Percentiles rank a stretch among this genome's conserved stretches.
Conservation (phyloP, 768 basidiomycete genomes). For the Phaeotremella fagi region DNA sequence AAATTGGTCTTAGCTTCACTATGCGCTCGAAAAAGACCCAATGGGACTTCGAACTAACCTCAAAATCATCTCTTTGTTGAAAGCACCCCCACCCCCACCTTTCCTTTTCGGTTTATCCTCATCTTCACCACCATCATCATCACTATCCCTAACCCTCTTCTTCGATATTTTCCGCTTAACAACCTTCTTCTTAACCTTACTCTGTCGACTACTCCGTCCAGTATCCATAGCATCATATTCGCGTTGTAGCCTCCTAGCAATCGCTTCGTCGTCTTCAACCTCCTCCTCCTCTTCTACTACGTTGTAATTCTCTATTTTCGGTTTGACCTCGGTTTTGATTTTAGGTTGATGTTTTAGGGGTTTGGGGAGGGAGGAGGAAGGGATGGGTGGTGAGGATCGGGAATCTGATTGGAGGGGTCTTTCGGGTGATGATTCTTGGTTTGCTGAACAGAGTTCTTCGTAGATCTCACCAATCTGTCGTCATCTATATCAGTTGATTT, state of each 20-base stretch:
- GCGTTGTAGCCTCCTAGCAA: conserved; percentile 65
- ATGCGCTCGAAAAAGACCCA: no score
- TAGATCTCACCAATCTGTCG: conserved; percentile 39
- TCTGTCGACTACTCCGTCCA: conserved; percentile 41
- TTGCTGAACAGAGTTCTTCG: conserved; percentile 25
- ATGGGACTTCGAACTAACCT: conserved; percentile 50
- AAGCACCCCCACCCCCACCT: conserved; percentile 34
- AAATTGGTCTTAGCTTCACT: neutral
- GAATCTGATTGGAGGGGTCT: conserved; percentile 7
- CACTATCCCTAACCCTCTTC: conserved; percentile 40
- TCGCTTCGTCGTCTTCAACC: conserved; percentile 60
- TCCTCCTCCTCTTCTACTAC: conserved; percentile 1
- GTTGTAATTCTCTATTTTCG: neutral
- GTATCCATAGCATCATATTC: conserved; percentile 55
- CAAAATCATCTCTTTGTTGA: conserved; percentile 54
- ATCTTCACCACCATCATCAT: conserved; percentile 24
- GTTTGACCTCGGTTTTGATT: conserved; percentile 14
- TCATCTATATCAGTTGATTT: no score
- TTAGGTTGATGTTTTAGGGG: conserved; percentile 7
- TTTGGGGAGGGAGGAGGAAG: conserved; percentile 25
- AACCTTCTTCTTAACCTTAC: conserved; percentile 49
- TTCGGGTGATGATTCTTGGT: conserved; percentile 13
- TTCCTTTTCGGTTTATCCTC: conserved; percentile 53
- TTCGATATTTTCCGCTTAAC: conserved; percentile 21
- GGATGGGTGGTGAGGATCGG: conserved; percentile 5